These are phyloP conservation scores for Trichophyton rubrum DNA, from an alignment of 2,329 filamentous ascomycete genomes.

Conservation along the genomic window DNA sequence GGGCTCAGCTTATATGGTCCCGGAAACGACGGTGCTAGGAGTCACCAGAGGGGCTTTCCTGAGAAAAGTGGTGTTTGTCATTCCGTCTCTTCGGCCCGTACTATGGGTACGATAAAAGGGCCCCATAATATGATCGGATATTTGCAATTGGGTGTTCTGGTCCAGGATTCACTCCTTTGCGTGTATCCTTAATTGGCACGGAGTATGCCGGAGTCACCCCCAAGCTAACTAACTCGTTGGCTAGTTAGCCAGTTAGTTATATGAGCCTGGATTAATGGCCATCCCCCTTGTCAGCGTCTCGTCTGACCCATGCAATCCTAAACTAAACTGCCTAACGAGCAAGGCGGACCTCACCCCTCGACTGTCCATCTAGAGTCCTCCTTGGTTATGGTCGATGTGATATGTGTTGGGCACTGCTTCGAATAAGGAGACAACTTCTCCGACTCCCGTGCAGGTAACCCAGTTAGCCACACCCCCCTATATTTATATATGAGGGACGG, in stretches of 20 bases:
- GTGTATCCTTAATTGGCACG: neutral
- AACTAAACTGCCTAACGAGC: neutral
- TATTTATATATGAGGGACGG: neutral
- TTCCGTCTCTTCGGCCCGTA: too few species aligned
- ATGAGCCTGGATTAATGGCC: neutral
- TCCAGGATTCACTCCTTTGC: neutral
- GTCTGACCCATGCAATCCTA: neutral
- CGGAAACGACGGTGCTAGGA: too few species aligned
- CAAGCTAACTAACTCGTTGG: too few species aligned
- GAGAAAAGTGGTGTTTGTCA: too few species aligned
- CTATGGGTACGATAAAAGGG: neutral
- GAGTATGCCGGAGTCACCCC: neutral
- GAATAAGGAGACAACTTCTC: neutral
- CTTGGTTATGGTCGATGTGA: neutral
- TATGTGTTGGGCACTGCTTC: neutral
- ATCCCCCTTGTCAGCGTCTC: neutral
- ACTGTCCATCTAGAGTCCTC: neutral
- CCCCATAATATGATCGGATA: neutral
- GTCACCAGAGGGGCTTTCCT: too few species aligned
- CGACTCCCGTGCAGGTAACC: neutral
- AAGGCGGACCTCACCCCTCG: neutral
- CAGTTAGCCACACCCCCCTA: neutral
- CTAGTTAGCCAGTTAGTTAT: too few species aligned
- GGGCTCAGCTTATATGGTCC: neutral
- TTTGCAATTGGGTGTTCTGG: neutral